Conservation (phyloP, 352 stramenopile species). For the Nothophytophthora sp. region DNA sequence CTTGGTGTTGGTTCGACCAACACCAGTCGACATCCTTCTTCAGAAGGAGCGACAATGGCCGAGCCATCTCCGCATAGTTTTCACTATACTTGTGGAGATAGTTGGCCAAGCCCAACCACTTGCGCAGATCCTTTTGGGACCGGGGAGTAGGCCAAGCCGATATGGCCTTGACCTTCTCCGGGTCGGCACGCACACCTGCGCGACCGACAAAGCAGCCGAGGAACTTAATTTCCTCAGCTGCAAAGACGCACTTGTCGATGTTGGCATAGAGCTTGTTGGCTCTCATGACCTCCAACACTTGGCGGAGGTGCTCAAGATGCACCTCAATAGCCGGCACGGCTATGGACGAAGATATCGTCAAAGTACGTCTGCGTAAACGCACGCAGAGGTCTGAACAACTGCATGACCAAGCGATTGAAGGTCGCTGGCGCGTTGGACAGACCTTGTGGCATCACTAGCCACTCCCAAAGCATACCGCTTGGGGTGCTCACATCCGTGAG, state of each 20-base stretch:
- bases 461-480: conserved; percentile 23
- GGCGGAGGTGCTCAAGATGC: conserved; percentile 16
- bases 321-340: conserved; percentile 9
- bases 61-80: conserved; percentile 11
- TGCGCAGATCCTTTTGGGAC: conserved; percentile 1
- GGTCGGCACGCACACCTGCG: conserved; percentile 2
- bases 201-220: conserved; percentile 15
- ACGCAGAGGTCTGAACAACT: conserved; percentile 17
- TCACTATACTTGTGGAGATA: conserved; percentile 18
- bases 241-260: conserved; percentile 14
- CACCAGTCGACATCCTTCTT: conserved; percentile 15
- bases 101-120: conserved; percentile 18
- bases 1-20: too few species aligned
- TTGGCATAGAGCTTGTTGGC: conserved; percentile 23
- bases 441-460: conserved; percentile 21
- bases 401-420: conserved; percentile 34
- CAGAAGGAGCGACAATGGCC: conserved; percentile 7
- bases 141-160: background rate
- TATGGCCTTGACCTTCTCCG: conserved; percentile 9
- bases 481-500: conserved; percentile 21
- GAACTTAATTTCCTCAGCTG: conserved; percentile 10
- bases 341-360: conserved; percentile 24
- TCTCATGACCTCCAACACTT: conserved; percentile 20
- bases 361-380: conserved; percentile 30
- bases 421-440: conserved; percentile 31